These are phyloP conservation scores for Yarrowia keelungensis DNA, from an alignment of 805 yeast species.

Conservation along the genomic window DNA sequence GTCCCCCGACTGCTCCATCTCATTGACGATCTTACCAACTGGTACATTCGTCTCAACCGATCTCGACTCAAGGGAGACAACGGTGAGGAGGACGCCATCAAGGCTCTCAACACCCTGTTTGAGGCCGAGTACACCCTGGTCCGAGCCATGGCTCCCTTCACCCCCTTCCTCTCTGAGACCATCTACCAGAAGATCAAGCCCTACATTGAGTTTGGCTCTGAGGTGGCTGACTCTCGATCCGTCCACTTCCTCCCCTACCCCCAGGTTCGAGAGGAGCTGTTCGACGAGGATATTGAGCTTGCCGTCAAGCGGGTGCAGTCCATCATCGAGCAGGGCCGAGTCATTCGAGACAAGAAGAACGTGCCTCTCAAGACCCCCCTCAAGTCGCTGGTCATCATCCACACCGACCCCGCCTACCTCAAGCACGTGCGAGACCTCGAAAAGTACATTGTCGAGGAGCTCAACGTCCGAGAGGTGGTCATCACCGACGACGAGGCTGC, in stretches of 20 bases:
- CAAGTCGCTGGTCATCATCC: slow-evolving; percentile 83
- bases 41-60: slow-evolving; percentile 99
- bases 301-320: slow-evolving; percentile 96
- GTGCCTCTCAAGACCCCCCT: slow-evolving; percentile 95
- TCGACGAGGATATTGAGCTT: slow-evolving; percentile 73
- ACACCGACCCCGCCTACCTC: slow-evolving; percentile 75
- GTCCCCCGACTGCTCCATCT: slow-evolving; percentile 89
- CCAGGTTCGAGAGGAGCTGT: slow-evolving; percentile 75
- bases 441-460: slow-evolving; percentile 84
- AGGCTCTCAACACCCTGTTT: slow-evolving; percentile 88
- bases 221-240: slow-evolving; percentile 71
- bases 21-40: slow-evolving; percentile 94
- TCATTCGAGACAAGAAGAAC: slow-evolving; percentile 92
- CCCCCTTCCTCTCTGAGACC: slow-evolving; percentile 92
- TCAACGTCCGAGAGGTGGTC: slow-evolving; percentile 86
- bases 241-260: slow-evolving; percentile 97
- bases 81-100: slow-evolving; percentile 81
- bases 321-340: slow-evolving; percentile 95
- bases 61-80: slow-evolving; percentile 95
- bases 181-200: slow-evolving; percentile 78
- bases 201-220: slow-evolving; percentile 51
- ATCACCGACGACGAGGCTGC: slow-evolving; percentile 89
- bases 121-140: slow-evolving; percentile 88
- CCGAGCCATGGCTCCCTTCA: slow-evolving; percentile 98
- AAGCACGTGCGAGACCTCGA: slow-evolving; percentile 79